Percentiles rank a stretch among this genome's conserved stretches.
These are phyloP conservation scores for Stylonectria norvegica DNA, from an alignment of 2,329 filamentous ascomycete species.

Conservation along the genomic window DNA sequence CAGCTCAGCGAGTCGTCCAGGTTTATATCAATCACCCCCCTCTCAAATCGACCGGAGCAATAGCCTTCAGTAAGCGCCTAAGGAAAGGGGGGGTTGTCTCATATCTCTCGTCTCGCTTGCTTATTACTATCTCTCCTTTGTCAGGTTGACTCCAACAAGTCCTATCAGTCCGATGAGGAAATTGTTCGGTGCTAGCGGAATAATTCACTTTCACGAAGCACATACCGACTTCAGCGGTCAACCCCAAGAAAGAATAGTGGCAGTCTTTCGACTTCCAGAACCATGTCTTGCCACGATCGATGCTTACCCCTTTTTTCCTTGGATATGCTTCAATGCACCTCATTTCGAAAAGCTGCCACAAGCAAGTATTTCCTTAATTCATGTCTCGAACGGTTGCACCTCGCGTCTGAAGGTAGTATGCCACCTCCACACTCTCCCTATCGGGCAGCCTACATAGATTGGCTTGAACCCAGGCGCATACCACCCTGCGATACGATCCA, in stretches of 20 bases:
- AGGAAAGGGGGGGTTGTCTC: background rate
- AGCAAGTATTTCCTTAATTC: background rate
- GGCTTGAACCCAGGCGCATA: slow-evolving; percentile 8
- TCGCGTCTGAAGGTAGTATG: slow-evolving; percentile 1
- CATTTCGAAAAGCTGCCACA: too few relatives aligned
- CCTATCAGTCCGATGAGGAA: background rate
- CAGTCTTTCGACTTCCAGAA: background rate
- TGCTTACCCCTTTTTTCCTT: background rate
- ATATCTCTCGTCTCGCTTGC: background rate
- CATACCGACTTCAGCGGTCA: too few relatives aligned
- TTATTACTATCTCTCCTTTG: slow-evolving; percentile 2
- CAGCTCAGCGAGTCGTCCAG: slow-evolving; percentile 11
- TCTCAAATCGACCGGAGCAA: slow-evolving; percentile 2
- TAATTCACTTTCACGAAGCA: too few relatives aligned
- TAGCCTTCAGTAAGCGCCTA: slow-evolving; percentile 1
- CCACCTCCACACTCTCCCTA: slow-evolving; percentile 5
- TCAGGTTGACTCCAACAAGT: background rate
- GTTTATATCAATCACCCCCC: slow-evolving; percentile 4
- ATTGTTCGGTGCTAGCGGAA: background rate
- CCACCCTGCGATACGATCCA: slow-evolving; percentile 15
- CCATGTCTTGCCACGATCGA: background rate
- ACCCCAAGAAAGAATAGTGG: background rate
- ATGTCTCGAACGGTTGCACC: background rate
- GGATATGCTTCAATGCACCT: too few relatives aligned
- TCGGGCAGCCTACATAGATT: slow-evolving; percentile 12